Evolutionary conservation across 768 basidiomycete genomes (phyloP), one percentile per base, ranked within the genome.

Genomic region (Suillus sp.): DNA sequence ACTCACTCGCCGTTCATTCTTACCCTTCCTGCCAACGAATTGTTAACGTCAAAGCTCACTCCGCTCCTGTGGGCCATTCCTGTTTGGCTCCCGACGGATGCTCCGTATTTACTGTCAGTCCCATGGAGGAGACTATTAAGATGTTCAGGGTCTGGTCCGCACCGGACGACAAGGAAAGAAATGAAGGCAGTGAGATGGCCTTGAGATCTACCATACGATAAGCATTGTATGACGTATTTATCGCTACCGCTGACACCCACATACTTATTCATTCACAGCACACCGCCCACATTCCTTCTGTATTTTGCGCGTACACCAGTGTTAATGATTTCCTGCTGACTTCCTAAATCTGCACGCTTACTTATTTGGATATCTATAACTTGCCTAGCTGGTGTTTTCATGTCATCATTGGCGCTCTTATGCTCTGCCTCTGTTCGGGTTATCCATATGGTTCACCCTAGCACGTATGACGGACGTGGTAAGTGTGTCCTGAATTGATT

Each of bases 101-200:
- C 64, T 81, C 78, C 67, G 69, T 89, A 60, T 89, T 89, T 68
- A 88, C 88, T 37, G 81, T 87, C 9, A 88, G 84, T 62, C 84
- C 86, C 1, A 75, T 72, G 32, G 88, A 89, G 66, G 86, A 89
- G 71, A 83, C 85, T 54, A 87, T 90, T 75, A 89, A 88, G 76
- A 86, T 88, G 82, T 90, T 87, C 83, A 84, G 86, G 65, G 86
- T 89, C 37, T 90, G 88, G 88, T 72, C 74, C 57, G 47, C 66
- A 1, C 67, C 74, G 0, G 68, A 53, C 50, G 65, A n/a, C 20
- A 65, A 68, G 53, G 32, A 47, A 38, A 77, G 62, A 37, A 58
- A 65, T 8, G 68, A 66, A 1, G 66, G 65, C 53, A 59, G 65
- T 57, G 73, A 72, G 60, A 61, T 76, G 22, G 48, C 42, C 60